phyloP scores from a whole-genome alignment of 2,329 filamentous ascomycete species.

The Pseudopyrenochaeta lycopersici region DNA sequence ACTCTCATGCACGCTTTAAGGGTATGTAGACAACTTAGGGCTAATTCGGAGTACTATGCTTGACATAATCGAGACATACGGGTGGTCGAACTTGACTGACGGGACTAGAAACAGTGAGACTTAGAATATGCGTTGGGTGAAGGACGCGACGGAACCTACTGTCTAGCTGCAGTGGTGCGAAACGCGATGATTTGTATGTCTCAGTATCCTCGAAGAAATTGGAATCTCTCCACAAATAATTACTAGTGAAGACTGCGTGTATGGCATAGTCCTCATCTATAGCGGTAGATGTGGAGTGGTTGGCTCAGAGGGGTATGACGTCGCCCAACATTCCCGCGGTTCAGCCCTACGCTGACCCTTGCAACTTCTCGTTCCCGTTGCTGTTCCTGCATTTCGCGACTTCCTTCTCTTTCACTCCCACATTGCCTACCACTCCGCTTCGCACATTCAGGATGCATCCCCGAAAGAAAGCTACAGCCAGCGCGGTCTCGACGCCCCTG shows the following conservation, averaged over 20 bases:
- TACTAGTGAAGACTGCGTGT: slow-evolving; percentile 69
- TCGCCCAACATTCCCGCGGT: slow-evolving; percentile 30
- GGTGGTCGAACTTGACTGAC: slow-evolving; percentile 49
- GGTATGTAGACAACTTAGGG: too few species aligned
- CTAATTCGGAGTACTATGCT: too few species aligned
- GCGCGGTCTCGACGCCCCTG: slow-evolving; percentile 65
- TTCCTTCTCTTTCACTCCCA: neutral
- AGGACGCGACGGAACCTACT: slow-evolving; percentile 42
- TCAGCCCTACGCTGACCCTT: slow-evolving; percentile 40
- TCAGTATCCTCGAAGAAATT: slow-evolving; percentile 50
- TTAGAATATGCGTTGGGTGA: slow-evolving; percentile 30
- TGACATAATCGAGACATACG: too few species aligned
- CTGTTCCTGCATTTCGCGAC: slow-evolving; percentile 18
- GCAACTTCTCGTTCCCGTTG: slow-evolving; percentile 14
- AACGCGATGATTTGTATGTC: slow-evolving; percentile 38
- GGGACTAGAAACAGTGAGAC: slow-evolving; percentile 43
- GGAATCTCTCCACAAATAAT: slow-evolving; percentile 68
- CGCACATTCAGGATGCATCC: slow-evolving; percentile 67
- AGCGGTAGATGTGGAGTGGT: neutral
- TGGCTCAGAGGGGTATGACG: slow-evolving; percentile 42
- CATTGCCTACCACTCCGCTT: slow-evolving; percentile 2
- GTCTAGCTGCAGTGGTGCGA: slow-evolving; percentile 46
- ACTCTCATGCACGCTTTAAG: too few species aligned
- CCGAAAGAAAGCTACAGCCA: slow-evolving; percentile 71
- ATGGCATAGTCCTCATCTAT: slow-evolving; percentile 49